Evolutionary conservation across 2,329 filamentous ascomycete species (phyloP).

Genomic region (Alternaria gaisen): DNA sequence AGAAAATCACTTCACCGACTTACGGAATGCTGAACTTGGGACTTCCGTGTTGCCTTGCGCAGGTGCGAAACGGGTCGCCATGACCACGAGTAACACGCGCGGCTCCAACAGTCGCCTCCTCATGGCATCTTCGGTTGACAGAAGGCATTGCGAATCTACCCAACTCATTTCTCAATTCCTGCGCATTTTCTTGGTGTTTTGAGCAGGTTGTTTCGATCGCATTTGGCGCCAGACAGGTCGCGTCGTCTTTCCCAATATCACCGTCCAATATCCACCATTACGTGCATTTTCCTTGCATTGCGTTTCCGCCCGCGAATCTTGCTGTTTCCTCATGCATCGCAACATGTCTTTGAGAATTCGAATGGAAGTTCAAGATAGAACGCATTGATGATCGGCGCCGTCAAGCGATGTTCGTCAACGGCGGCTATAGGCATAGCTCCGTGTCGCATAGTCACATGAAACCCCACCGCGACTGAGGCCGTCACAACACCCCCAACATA

Average conservation of each 20-base stretch:
- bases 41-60: constrained; percentile 1
- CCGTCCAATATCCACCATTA: constrained; percentile 22
- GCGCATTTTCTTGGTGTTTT: constrained; percentile 27
- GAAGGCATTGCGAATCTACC: constrained; percentile 43
- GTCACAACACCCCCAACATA: constrained; percentile 39
- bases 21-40: background rate
- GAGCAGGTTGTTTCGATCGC: constrained; percentile 38
- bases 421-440: constrained; percentile 39
- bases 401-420: constrained; percentile 17
- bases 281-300: constrained; percentile 35
- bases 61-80: constrained; percentile 1
- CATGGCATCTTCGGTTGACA: constrained; percentile 7
- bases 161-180: constrained; percentile 36
- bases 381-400: constrained; percentile 40
- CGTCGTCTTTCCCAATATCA: constrained; percentile 42
- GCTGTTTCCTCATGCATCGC: constrained; percentile 26
- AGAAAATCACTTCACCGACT: constrained; percentile 9
- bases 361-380: constrained; percentile 25
- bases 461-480: constrained; percentile 41
- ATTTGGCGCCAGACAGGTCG: constrained; percentile 33
- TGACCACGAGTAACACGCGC: constrained; percentile 4
- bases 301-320: constrained; percentile 36
- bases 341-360: constrained; percentile 12
- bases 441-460: constrained; percentile 43
- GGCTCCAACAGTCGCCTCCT: constrained; percentile 1